A percentile compares a stretch with the other conserved stretches of the same genome.
These are phyloP conservation scores for Eragrostis tef DNA, from an alignment of 202 grass and related monocot genomes.

Conservation along the genomic window DNA sequence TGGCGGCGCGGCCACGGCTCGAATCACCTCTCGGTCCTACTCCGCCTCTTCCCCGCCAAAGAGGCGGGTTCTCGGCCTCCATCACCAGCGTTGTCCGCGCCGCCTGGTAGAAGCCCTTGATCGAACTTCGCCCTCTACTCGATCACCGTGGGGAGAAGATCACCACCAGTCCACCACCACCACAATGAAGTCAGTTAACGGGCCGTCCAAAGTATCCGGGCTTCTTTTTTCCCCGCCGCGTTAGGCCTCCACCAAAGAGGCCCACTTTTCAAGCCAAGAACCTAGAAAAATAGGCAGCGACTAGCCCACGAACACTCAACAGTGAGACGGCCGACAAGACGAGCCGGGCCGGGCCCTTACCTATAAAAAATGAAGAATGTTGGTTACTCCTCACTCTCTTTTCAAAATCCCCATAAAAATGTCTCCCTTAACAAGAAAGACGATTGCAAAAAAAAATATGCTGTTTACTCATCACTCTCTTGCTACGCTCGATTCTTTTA, in stretches of 20 bases:
- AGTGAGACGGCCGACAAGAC: too few relatives aligned
- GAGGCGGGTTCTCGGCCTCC: neutral
- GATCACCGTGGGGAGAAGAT: neutral
- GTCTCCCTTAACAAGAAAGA: too few relatives aligned
- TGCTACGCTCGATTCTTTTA: too few relatives aligned
- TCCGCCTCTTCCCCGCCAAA: neutral
- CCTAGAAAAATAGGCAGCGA: neutral
- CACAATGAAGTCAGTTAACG: neutral
- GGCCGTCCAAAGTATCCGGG: neutral
- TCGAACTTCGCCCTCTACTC: neutral
- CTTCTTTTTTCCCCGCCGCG: too few relatives aligned
- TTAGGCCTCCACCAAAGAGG: neutral
- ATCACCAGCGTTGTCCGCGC: neutral
- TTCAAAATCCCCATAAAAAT: neutral
- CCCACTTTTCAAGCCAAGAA: neutral
- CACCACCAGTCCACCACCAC: too few relatives aligned
- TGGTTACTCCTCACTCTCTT: neutral
- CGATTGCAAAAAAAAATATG: too few relatives aligned
- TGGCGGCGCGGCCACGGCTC: conserved; percentile 14
- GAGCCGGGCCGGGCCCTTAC: neutral
- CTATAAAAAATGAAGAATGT: neutral
- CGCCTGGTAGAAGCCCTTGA: neutral
- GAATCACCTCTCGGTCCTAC: neutral
- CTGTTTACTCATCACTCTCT: too few relatives aligned
- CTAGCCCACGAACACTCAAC: neutral